These are phyloP conservation scores for Capsella rubella DNA, from an alignment of 441 rosid species.

Conservation along the genomic window DNA sequence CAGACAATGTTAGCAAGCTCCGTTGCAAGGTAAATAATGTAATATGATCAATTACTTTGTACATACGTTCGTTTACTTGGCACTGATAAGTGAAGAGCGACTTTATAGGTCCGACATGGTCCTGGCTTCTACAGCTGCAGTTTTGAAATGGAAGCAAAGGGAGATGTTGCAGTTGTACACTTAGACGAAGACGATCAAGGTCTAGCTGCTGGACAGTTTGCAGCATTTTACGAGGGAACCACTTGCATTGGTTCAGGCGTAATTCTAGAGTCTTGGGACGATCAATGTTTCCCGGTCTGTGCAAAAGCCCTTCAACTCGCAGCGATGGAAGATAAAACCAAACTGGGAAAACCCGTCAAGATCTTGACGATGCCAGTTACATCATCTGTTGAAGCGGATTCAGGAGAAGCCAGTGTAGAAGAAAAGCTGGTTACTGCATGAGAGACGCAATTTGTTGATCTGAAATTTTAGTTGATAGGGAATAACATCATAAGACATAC, in stretches of 20 bases:
- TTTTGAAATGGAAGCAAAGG: constrained; percentile 53
- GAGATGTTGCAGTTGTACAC: constrained; percentile 64
- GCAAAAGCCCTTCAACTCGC: constrained; percentile 85
- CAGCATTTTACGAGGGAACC: constrained; percentile 79
- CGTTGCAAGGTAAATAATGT: constrained; percentile 71
- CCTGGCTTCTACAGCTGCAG: constrained; percentile 79
- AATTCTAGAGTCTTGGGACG: constrained; percentile 86
- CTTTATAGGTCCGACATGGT: constrained; percentile 87
- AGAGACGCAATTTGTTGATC: constrained; percentile 20
- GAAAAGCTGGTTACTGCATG: constrained; percentile 34
- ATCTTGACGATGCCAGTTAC: constrained; percentile 59
- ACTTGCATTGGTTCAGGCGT: constrained; percentile 86
- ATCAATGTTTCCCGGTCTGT: constrained; percentile 79
- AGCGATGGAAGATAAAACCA: constrained; percentile 70
- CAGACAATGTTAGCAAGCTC: constrained; percentile 50
- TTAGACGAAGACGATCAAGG: constrained; percentile 89
- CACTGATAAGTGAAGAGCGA: constrained; percentile 19
- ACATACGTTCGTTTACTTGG: neutral
- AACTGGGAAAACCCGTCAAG: constrained; percentile 89
- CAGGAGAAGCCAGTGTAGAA: constrained; percentile 37
- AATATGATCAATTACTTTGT: neutral
- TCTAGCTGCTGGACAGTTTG: constrained; percentile 91
- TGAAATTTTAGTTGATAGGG: neutral
- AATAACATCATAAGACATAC: neutral
- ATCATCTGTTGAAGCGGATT: constrained; percentile 23